Percentiles rank a stretch among this genome's conserved stretches.
These are phyloP conservation scores for Pisolithus sp. DNA, from an alignment of 768 basidiomycete species.

Conservation along the genomic window DNA sequence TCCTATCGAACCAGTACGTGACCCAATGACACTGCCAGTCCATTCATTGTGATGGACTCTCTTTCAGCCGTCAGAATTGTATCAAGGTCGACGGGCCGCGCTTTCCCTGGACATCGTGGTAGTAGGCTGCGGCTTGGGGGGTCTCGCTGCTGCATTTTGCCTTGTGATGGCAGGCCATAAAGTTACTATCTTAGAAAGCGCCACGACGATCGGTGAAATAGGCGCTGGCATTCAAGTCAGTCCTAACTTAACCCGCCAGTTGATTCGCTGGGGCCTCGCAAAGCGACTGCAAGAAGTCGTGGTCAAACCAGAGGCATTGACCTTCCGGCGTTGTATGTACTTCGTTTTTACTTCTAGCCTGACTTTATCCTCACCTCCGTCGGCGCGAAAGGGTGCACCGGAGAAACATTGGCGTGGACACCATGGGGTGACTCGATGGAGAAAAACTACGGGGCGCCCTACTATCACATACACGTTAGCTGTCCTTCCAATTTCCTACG, in stretches of 20 bases:
- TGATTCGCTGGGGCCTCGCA: conserved; percentile 46
- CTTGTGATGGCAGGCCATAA: conserved; percentile 43
- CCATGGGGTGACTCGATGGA: conserved; percentile 30
- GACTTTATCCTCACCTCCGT: background rate
- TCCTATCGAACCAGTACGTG: background rate
- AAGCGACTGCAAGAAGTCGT: conserved; percentile 32
- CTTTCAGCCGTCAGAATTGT: conserved; percentile 9
- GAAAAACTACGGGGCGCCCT: conserved; percentile 27
- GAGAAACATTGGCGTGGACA: conserved; percentile 32
- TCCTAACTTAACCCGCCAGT: conserved; percentile 38
- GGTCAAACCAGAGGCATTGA: conserved; percentile 34
- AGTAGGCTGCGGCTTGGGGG: conserved; percentile 48
- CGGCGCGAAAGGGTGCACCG: conserved; percentile 20
- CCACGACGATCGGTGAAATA: conserved; percentile 34
- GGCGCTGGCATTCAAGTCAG: conserved; percentile 48
- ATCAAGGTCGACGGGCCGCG: conserved; percentile 18
- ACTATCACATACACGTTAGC: conserved; percentile 30
- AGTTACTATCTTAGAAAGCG: conserved; percentile 42
- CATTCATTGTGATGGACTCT: background rate
- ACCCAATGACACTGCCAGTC: background rate
- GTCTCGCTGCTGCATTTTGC: conserved; percentile 39
- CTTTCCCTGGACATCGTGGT: conserved; percentile 33
- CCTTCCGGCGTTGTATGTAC: conserved; percentile 37
- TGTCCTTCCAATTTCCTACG: background rate
- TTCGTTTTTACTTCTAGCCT: background rate